Evolutionary conservation across 768 basidiomycete species (phyloP), one percentile per base, ranked within the genome.

Genomic region (Tricholoma furcatifolium): DNA sequence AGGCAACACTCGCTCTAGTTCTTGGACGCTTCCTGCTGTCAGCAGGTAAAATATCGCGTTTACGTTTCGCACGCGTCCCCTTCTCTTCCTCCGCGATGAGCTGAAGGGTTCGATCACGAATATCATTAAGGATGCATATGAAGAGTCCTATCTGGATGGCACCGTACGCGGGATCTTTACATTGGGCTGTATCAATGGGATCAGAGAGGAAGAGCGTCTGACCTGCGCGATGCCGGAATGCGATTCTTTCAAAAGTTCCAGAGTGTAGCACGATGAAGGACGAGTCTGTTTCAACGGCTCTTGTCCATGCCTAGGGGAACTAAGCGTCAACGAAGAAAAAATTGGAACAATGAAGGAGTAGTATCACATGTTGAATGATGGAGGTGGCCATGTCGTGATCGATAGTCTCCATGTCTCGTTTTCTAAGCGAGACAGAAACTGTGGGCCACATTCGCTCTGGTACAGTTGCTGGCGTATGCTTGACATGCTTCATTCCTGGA

Each of bases 181-280:
- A 41, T 4, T 38, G n/a, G 6, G 21, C 15, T 20, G 41, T 30
- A 9, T 50, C 18, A 1, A 49, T 50, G 17, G 44, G 15, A 3
- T 47, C 45, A 0, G 46, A 47, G 18, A 49, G 9, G 12, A 48
- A 54, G n/a, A 54, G 39, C 4, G 49, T 50, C 35, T 50, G 48
- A 20, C 43, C 51, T 4, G 42, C 40, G 14, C 54, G 54, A 23
- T 54, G 53, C 12, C 53, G 53, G 30, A 54, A 47, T 11, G 47
- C 47, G 15, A 47, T 47, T 6, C 47, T 21, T 38, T 47, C 47
- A 3, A 47, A 47, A 9, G 47, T 39, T 15, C 47, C 47, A n/a
- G 36, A 45, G 11, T 55, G 47, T 0, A 40, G 17, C 12, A 46
- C 39, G 31, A 55, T 41, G 32, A 46, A 55, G 1, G 47, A 43